phyloP scores from a whole-genome alignment of 2,329 filamentous ascomycete species.

The Trichoderma citrinoviride region DNA sequence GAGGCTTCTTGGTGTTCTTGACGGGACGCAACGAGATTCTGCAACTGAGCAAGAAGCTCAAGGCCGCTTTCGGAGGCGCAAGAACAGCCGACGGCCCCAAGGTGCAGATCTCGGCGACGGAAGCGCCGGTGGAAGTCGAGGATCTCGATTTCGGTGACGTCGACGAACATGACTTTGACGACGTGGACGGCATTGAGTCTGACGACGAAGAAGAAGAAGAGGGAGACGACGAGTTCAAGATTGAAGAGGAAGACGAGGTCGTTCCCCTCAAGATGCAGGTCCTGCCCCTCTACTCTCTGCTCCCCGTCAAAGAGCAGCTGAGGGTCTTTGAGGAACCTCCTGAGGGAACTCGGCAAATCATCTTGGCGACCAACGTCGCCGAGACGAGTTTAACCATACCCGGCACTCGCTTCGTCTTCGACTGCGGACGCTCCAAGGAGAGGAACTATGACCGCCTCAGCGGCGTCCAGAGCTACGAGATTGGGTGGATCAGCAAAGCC shows the following conservation, averaged over 20 bases:
- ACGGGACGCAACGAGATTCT: conserved; percentile 92
- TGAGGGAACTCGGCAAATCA: conserved; percentile 77
- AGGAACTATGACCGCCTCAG: conserved; percentile 83
- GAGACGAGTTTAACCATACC: conserved; percentile 97
- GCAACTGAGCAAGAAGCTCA: conserved; percentile 75
- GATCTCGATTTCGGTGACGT: conserved; percentile 78
- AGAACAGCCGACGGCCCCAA: conserved; percentile 59
- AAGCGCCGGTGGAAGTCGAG: conserved; percentile 78
- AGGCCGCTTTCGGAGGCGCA: conserved; percentile 61
- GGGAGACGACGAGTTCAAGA: conserved; percentile 59
- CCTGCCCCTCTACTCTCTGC: conserved; percentile 87
- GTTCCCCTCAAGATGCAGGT: conserved; percentile 76
- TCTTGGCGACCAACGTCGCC: conserved; percentile 93
- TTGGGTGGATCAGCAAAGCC: conserved; percentile 97
- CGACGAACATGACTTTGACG: conserved; percentile 61
- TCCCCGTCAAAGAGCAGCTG: conserved; percentile 88
- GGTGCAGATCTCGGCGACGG: conserved; percentile 72
- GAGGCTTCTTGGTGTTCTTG: conserved; percentile 89
- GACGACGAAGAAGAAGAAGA: conserved; percentile 54
- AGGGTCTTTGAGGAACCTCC: conserved; percentile 84
- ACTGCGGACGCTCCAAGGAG: conserved; percentile 89
- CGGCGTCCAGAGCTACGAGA: conserved; percentile 91
- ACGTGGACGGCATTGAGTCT: conserved; percentile 59
- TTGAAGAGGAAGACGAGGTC: conserved; percentile 60
- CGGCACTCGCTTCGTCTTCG: conserved; percentile 91